Conservation (phyloP, 2,329 filamentous ascomycete species). For the Davidsoniella australis region DNA sequence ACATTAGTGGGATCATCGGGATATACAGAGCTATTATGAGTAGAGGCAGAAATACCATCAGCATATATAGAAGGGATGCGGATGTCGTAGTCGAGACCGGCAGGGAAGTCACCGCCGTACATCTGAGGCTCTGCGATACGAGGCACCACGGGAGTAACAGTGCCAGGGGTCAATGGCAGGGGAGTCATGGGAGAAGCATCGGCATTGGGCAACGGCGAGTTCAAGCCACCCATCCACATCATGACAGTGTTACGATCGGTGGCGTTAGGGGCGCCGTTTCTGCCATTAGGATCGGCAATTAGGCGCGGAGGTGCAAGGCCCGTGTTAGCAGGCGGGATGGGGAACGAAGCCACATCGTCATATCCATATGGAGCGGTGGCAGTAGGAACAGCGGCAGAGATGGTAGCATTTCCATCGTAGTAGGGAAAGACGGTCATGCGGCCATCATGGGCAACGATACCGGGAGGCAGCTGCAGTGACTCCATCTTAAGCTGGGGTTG, state of each 20-base stretch:
- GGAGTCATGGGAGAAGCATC: background rate
- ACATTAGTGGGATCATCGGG: background rate
- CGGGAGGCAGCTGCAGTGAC: constrained; percentile 1
- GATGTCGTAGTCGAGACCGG: constrained; percentile 1
- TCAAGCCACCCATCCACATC: constrained; percentile 11
- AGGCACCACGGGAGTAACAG: background rate
- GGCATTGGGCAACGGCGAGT: background rate
- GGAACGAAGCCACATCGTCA: constrained; percentile 3
- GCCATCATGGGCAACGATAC: constrained; percentile 4
- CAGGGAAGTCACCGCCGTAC: background rate
- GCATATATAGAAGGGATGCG: constrained; percentile 6
- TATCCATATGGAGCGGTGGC: constrained; percentile 6
- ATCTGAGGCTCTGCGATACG: background rate
- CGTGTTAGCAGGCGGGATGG: background rate
- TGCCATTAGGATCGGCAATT: background rate
- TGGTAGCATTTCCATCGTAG: constrained; percentile 1
- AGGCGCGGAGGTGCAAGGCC: background rate
- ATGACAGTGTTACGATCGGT: constrained; percentile 6
- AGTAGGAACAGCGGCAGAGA: background rate
- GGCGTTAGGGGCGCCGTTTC: background rate
- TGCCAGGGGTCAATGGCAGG: constrained; percentile 1
- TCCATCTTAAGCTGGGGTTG: background rate
- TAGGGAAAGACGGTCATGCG: constrained; percentile 5
- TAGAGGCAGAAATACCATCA: background rate
- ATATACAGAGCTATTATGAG: constrained; percentile 4